Conservation (phyloP, 192 early-diverging fungal genomes). For the Podila minutissima region DNA sequence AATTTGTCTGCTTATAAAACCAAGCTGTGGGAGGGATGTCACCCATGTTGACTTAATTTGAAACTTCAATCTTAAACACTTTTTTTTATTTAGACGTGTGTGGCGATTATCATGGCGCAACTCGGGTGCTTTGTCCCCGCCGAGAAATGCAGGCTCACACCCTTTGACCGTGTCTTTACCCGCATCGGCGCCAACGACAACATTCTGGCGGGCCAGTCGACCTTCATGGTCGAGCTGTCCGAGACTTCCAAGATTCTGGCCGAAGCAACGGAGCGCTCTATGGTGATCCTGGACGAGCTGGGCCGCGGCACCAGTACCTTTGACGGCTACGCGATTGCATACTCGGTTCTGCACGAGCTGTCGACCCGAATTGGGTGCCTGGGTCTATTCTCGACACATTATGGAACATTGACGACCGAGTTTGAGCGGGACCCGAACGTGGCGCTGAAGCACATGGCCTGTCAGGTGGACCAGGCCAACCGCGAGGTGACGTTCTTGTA, state of each 20-base stretch:
- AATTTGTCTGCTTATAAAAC: no score
- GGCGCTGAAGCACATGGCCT: constrained; percentile 89
- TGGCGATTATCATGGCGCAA: constrained; percentile 96
- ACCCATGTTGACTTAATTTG: neutral
- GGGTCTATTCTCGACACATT: constrained; percentile 97
- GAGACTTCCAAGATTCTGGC: constrained; percentile 94
- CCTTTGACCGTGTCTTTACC: constrained; percentile 96
- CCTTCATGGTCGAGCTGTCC: constrained; percentile 96
- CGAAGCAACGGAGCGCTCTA: constrained; percentile 88
- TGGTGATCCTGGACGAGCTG: constrained; percentile 97
- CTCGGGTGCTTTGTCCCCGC: constrained; percentile 97
- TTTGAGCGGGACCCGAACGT: constrained; percentile 83
- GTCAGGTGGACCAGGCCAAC: constrained; percentile 80
- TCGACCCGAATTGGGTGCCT: constrained; percentile 85
- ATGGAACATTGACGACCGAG: constrained; percentile 89
- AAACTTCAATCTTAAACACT: neutral
- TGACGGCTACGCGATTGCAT: constrained; percentile 98
- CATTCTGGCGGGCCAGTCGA: constrained; percentile 92
- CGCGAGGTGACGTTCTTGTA: constrained; percentile 96
- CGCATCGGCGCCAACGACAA: constrained; percentile 99
- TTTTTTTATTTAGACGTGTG: constrained; percentile 68
- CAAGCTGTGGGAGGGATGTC: neutral
- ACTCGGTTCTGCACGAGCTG: constrained; percentile 87
- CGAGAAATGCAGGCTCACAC: constrained; percentile 69
- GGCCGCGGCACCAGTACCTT: constrained; percentile 97